phyloP scores from a whole-genome alignment of 1,284 basidiomycete genomes.

The Austroboletus rostrupii region DNA sequence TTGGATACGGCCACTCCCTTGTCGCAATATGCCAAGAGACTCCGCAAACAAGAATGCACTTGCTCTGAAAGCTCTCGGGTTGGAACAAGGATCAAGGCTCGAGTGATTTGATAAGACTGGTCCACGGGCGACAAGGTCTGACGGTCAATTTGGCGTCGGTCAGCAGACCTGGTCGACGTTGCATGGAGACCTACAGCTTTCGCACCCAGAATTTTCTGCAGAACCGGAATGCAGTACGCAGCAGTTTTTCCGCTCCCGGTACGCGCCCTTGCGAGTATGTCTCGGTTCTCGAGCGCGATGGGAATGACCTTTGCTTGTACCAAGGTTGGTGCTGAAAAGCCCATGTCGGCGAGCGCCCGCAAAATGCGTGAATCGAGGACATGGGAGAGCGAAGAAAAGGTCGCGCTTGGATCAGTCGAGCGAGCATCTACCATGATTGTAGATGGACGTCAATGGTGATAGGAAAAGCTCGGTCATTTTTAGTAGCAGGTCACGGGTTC shows the following conservation, averaged over 20 bases:
- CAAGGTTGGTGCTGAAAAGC: conserved; percentile 79
- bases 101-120: conserved; percentile 54
- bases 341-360: conserved; percentile 75
- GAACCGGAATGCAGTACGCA: conserved; percentile 88
- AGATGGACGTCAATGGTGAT: not conserved
- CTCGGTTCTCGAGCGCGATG: conserved; percentile 83
- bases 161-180: not conserved
- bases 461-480: conserved; percentile 3
- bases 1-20: conserved; percentile 75
- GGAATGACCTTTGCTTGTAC: conserved; percentile 83
- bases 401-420: conserved; percentile 43
- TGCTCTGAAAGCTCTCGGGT: conserved; percentile 94
- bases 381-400: conserved; percentile 68
- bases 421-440: conserved; percentile 14
- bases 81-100: conserved; percentile 87
- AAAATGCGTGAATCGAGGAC: conserved; percentile 75
- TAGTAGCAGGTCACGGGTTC: not conserved
- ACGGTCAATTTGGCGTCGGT: not conserved
- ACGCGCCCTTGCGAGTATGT: conserved; percentile 90
- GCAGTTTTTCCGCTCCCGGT: conserved; percentile 98
- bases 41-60: conserved; percentile 70
- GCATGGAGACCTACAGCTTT: conserved; percentile 65
- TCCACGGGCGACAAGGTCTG: conserved; percentile 39
- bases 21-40: conserved; percentile 73
- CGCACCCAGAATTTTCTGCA: conserved; percentile 83